Percentiles rank a stretch among this genome's conserved stretches.
Evolutionary conservation across 768 basidiomycete species (phyloP).

Genomic region (Lyophyllum shimeji): DNA sequence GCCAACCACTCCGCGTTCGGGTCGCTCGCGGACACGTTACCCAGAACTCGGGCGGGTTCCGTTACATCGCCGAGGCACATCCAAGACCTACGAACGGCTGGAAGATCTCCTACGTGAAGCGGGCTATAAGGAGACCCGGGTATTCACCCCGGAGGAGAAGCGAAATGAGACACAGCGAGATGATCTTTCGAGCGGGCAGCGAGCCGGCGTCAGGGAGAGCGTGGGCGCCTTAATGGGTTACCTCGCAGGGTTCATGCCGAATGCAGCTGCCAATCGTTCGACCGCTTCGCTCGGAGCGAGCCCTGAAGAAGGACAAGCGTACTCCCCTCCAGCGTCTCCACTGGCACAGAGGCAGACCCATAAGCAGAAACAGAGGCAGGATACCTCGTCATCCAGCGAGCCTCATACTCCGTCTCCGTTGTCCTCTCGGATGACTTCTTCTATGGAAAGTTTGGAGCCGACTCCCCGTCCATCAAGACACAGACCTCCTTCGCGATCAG

Average conservation of each 20-base stretch:
- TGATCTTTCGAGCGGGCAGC: conserved; percentile 23
- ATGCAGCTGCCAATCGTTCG: conserved; percentile 23
- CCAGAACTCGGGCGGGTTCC: conserved; percentile 69
- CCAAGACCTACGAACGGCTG: conserved; percentile 77
- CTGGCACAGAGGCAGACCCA: conserved; percentile 24
- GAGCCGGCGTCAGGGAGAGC: conserved; percentile 39
- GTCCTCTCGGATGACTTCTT: conserved; percentile 29
- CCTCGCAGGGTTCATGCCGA: conserved; percentile 59
- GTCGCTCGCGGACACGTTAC: conserved; percentile 47
- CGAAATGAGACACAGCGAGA: conserved; percentile 32
- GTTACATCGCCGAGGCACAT: conserved; percentile 75
- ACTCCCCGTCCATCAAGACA: conserved; percentile 22
- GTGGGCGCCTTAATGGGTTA: conserved; percentile 69
- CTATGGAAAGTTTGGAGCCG: conserved; percentile 32
- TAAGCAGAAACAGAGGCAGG: conserved; percentile 9
- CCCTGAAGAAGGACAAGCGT: conserved; percentile 12
- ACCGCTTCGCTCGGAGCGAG: conserved; percentile 17
- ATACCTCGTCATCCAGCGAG: conserved; percentile 17
- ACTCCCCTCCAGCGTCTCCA: conserved; percentile 33
- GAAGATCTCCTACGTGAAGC: conserved; percentile 86
- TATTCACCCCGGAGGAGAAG: conserved; percentile 85
- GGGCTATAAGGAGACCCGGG: conserved; percentile 89
- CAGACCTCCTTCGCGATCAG: conserved; percentile 8
- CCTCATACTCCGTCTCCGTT: conserved; percentile 25
- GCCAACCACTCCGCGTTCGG: conserved; percentile 41